Evolutionary conservation across 208 protist species (phyloP), one percentile per base, ranked within the genome.

Genomic region (Porcisia hertigi): DNA sequence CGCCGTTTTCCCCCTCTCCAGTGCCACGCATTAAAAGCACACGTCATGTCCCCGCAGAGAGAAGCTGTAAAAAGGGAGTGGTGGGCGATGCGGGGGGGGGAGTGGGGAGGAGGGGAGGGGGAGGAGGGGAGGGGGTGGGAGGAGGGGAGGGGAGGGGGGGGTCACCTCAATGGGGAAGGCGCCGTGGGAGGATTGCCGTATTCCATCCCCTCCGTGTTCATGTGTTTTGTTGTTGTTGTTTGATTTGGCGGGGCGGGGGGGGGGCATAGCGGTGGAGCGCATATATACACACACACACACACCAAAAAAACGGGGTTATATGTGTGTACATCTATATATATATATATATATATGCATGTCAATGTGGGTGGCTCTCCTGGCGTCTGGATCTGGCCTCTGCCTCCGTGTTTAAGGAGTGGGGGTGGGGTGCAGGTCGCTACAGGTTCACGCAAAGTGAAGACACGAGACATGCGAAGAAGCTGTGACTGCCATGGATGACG

Each of bases 271-370:
- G n/a, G n/a, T n/a, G n/a, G n/a, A n/a, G n/a, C n/a, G n/a, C n/a
- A n/a, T n/a, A n/a, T n/a, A n/a, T n/a, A n/a, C n/a, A n/a, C n/a
- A n/a, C n/a, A n/a, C n/a, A n/a, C n/a, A n/a, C 45, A 12, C 45
- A 49, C 7, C 9, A 9, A 3, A 49, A 49, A 49, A 9, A 3
- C 3, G 45, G 9, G 45, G 45, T 12, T 49, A 49, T 49, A 49
- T 49, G n/a, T n/a, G n/a, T n/a, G n/a, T n/a, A n/a, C n/a, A 49
- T 49, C 3, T 49, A 67, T 41, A 67, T 67, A 67, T 67, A 36
- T 67, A 36, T 36, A 36, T 67, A 36, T 67, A 36, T 67, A 36
- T 12, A 36, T 41, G 9, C 4, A 12, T 76, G 18, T 34, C 4
- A 20, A 23, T 12, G 14, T 57, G 45, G 45, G 9, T 49, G 45